Conservation (phyloP, 2,329 filamentous ascomycete species). For the Cercospora berteroae region DNA sequence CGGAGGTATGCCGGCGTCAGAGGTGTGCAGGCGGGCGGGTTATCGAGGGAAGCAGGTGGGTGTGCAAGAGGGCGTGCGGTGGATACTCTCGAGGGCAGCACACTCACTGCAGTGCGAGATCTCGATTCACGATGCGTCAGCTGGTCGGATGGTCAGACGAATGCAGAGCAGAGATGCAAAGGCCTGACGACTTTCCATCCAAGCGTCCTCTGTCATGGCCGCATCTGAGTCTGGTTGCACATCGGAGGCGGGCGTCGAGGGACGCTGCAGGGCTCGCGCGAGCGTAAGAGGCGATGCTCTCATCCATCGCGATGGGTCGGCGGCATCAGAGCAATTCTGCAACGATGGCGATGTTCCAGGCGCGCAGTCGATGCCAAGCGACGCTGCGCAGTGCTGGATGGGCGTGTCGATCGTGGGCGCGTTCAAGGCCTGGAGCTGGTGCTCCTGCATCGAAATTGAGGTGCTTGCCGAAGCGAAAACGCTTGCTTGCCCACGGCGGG, state of each 20-base stretch:
- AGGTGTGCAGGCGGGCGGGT: neutral
- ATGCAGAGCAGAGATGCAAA: too few relatives aligned
- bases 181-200: neutral
- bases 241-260: neutral
- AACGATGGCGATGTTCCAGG: too few relatives aligned
- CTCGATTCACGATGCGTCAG: slow-evolving; percentile 1
- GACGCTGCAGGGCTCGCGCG: neutral
- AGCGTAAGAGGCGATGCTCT: neutral
- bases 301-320: neutral
- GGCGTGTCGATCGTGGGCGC: too few relatives aligned
- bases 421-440: too few relatives aligned
- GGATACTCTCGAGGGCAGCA: neutral
- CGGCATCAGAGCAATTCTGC: neutral
- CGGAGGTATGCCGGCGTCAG: neutral
- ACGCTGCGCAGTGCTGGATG: too few relatives aligned
- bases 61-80: neutral
- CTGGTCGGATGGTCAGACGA: neutral
- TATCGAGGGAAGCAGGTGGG: neutral
- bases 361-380: too few relatives aligned
- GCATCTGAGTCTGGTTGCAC: slow-evolving; percentile 7
- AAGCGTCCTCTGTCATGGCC: neutral
- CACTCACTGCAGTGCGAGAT: neutral
- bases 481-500: neutral
- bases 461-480: neutral
- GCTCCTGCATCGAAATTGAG: too few relatives aligned